These are phyloP conservation scores for Fusarium albosuccineum DNA, from an alignment of 2,329 filamentous ascomycete species.

Conservation along the genomic window DNA sequence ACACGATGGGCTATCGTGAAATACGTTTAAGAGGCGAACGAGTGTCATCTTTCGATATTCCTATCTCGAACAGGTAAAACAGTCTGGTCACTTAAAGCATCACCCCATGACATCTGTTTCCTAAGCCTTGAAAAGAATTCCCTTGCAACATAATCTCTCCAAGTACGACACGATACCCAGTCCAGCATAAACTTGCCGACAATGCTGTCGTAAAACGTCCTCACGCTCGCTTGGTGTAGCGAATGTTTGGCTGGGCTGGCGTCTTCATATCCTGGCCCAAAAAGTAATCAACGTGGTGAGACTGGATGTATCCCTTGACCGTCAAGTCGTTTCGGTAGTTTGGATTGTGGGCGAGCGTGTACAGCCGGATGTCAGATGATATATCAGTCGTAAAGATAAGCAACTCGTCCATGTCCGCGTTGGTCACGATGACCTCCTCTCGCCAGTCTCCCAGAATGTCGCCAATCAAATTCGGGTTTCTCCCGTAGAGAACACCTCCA, in stretches of 20 bases:
- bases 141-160: no score
- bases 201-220: neutral
- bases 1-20: no score
- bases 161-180: no score
- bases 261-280: slow-evolving; percentile 33
- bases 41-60: no score
- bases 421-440: slow-evolving; percentile 40
- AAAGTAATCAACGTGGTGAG: slow-evolving; percentile 42
- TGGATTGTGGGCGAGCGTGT: slow-evolving; percentile 43
- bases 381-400: slow-evolving; percentile 41
- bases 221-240: slow-evolving; percentile 1
- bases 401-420: slow-evolving; percentile 28
- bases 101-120: no score
- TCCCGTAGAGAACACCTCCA: slow-evolving; percentile 5
- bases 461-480: slow-evolving; percentile 33
- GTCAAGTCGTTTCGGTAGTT: slow-evolving; percentile 45
- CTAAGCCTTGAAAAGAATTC: no score
- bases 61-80: no score
- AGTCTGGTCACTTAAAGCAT: no score
- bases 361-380: slow-evolving; percentile 35
- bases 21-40: no score
- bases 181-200: no score
- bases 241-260: slow-evolving; percentile 30
- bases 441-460: slow-evolving; percentile 43
- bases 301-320: slow-evolving; percentile 42